Evolutionary conservation across 371 early-diverging fungal species (phyloP).

Genomic region (Haplosporangium sp.): DNA sequence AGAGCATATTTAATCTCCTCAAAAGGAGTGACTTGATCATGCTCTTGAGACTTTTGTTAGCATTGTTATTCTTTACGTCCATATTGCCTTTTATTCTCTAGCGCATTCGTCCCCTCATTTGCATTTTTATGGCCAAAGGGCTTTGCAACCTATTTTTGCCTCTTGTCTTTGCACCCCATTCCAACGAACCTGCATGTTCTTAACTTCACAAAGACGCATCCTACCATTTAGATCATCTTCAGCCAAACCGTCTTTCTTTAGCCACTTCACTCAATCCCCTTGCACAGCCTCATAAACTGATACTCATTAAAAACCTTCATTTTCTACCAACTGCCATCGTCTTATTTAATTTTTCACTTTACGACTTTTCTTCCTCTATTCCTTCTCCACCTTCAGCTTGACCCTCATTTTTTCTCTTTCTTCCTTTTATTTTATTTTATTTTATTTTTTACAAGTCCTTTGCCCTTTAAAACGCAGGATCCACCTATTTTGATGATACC

Average conservation of each 20-base stretch:
- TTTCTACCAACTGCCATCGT: too few relatives aligned
- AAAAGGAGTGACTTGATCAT: neutral
- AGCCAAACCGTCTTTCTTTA: neutral
- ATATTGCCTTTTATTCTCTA: neutral
- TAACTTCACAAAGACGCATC: neutral
- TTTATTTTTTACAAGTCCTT: too few relatives aligned
- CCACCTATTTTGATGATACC: too few relatives aligned
- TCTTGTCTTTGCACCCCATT: conserved; percentile 14
- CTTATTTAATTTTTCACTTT: neutral
- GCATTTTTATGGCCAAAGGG: neutral
- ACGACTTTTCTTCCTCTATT: neutral
- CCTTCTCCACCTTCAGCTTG: neutral
- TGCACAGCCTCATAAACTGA: neutral
- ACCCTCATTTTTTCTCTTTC: too few relatives aligned
- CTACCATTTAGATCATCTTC: neutral
- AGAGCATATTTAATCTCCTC: neutral
- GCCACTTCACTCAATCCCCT: neutral
- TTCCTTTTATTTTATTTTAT: too few relatives aligned
- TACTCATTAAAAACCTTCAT: too few relatives aligned
- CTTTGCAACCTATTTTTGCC: conserved; percentile 1
- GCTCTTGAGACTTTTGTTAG: neutral
- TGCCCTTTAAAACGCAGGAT: too few relatives aligned
- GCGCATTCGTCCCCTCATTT: neutral
- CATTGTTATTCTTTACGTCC: neutral
- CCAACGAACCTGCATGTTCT: conserved; percentile 7